Evolutionary conservation across 176 grass and related monocot genomes (phyloP).

Genomic region (Aegilops tauschii): DNA sequence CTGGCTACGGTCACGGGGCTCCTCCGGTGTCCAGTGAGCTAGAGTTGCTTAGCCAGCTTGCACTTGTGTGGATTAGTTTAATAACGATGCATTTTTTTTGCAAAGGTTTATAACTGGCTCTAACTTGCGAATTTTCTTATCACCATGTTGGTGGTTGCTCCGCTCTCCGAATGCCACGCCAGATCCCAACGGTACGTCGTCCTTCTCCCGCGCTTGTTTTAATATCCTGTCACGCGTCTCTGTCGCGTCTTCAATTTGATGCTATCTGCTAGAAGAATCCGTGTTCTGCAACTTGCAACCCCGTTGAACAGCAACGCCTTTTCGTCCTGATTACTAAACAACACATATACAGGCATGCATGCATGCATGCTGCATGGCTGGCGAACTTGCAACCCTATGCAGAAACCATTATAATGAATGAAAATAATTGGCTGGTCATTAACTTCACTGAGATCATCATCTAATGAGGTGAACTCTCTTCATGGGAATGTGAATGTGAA

Average conservation of each 20-base stretch:
- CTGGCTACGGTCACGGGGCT: not conserved
- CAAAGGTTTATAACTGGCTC: constrained; percentile 1
- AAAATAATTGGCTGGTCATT: not conserved
- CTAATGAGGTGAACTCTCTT: too few species aligned
- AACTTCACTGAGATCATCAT: not conserved
- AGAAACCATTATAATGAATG: not conserved
- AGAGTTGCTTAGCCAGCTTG: not conserved
- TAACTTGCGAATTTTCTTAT: constrained; percentile 25
- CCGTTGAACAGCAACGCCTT: not conserved
- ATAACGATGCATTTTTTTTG: not conserved
- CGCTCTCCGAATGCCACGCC: not conserved
- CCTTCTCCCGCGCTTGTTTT: constrained; percentile 1
- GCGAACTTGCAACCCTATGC: not conserved
- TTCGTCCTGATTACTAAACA: not conserved
- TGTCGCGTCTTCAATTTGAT: not conserved
- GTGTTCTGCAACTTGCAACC: not conserved
- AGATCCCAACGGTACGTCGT: constrained; percentile 80
- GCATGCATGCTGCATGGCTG: not conserved
- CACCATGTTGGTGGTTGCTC: not conserved
- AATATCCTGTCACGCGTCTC: not conserved
- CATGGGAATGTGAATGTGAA: not conserved
- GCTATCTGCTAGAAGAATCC: not conserved
- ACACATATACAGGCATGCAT: not conserved
- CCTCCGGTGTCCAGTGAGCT: not conserved
- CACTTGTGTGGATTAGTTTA: not conserved